These are phyloP conservation scores for Cryptomeria japonica DNA, from an alignment of 75 land plant species.

Conservation along the genomic window DNA sequence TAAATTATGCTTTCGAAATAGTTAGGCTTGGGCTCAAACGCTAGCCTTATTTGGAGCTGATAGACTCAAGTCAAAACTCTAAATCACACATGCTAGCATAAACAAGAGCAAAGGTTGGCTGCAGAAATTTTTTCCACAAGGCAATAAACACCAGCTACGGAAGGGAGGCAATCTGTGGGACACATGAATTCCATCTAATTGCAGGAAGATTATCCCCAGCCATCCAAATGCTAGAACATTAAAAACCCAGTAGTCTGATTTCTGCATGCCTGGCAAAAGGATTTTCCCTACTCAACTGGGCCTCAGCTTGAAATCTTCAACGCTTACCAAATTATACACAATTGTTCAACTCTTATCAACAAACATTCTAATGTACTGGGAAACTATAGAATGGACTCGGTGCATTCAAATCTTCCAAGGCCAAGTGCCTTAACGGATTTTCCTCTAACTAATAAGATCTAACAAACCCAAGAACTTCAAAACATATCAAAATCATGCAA, in stretches of 20 bases:
- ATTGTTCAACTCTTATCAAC: not conserved
- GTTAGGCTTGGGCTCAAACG: not conserved
- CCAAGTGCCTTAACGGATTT: not conserved
- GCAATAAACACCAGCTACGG: not conserved
- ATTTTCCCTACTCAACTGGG: not conserved
- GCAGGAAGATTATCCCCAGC: not conserved
- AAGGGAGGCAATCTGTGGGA: not conserved
- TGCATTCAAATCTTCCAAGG: not conserved
- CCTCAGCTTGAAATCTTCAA: not conserved
- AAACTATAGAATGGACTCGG: not conserved
- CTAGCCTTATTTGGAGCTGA: not conserved
- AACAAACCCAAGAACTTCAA: not conserved
- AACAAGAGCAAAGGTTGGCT: not conserved
- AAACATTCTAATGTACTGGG: not conserved
- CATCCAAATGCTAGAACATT: not conserved
- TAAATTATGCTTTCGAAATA: not conserved
- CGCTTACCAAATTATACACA: not conserved
- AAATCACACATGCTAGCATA: not conserved
- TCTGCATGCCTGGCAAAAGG: not conserved
- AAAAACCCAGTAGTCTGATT: not conserved
- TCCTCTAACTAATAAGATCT: not conserved
- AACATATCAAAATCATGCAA: not conserved
- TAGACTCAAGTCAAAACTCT: not conserved
- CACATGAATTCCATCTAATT: not conserved
- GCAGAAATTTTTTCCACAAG: not conserved